Evolutionary conservation across 2,329 filamentous ascomycete species (phyloP).

Genomic region (Calonectria pseudoturangicola): DNA sequence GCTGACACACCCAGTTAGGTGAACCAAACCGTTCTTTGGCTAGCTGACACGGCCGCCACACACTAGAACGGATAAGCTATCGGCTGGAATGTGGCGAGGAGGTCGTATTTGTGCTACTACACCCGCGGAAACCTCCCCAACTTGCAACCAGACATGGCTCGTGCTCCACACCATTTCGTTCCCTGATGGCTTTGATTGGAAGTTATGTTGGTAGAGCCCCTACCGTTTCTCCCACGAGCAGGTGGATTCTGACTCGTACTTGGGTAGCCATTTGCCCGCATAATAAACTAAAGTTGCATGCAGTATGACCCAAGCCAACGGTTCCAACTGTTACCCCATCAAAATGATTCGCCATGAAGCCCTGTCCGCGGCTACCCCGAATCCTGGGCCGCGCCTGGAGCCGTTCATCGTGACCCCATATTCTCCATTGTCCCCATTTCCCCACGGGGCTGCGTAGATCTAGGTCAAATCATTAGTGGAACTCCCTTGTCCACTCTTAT

Average conservation of each 20-base stretch:
- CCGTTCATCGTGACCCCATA: not conserved
- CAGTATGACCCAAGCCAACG: conserved; percentile 14
- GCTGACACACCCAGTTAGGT: too few species aligned
- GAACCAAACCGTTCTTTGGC: not conserved
- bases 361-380: not conserved
- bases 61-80: conserved; percentile 9
- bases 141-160: not conserved
- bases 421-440: conserved; percentile 29
- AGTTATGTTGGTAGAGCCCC: not conserved
- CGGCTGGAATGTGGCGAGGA: conserved; percentile 24
- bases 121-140: conserved; percentile 39
- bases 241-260: conserved; percentile 11
- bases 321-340: not conserved
- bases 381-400: not conserved
- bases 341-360: not conserved
- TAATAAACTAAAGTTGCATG: not conserved
- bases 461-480: conserved; percentile 14
- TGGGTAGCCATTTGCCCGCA: not conserved
- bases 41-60: conserved; percentile 17
- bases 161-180: not conserved
- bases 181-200: conserved; percentile 2
- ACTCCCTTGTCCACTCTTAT: conserved; percentile 22
- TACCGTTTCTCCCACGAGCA: not conserved
- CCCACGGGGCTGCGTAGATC: conserved; percentile 31
- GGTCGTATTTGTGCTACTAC: not conserved